Evolutionary conservation across 1,284 basidiomycete genomes (phyloP).

Genomic region (Amylostereum chailletii): DNA sequence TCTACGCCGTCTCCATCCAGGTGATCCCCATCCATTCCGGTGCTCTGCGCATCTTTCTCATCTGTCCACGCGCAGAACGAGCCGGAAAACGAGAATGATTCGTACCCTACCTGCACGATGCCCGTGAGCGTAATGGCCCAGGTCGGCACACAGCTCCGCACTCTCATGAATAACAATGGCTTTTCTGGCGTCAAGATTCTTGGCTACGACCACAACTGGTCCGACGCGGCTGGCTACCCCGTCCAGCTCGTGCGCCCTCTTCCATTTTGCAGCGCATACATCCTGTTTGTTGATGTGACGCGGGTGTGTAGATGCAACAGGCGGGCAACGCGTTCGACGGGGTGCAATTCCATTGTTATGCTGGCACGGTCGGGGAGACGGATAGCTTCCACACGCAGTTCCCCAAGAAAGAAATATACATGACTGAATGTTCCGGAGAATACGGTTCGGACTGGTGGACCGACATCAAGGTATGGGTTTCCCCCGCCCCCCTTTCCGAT

Average conservation of each 20-base stretch:
- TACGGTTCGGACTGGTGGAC: conserved; percentile 67
- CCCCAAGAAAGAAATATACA: conserved; percentile 40
- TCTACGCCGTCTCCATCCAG: conserved; percentile 39
- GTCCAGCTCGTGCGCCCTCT: conserved; percentile 30
- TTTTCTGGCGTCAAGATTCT: conserved; percentile 34
- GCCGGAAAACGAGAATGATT: conserved; percentile 34
- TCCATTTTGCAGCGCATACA: neutral
- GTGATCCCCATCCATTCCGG: conserved; percentile 14
- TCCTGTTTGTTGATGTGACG: neutral
- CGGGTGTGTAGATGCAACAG: conserved; percentile 33
- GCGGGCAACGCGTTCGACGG: conserved; percentile 36
- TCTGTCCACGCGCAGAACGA: conserved; percentile 31
- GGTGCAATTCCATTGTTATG: conserved; percentile 44
- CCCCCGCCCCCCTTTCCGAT: neutral
- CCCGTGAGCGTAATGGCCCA: conserved; percentile 30
- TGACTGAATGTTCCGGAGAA: conserved; percentile 43
- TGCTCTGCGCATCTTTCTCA: neutral
- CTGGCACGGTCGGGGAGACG: conserved; percentile 30
- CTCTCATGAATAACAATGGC: conserved; percentile 35
- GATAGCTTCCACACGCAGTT: conserved; percentile 34
- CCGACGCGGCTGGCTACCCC: conserved; percentile 37
- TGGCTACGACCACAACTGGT: conserved; percentile 45
- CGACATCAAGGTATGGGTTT: conserved; percentile 54
- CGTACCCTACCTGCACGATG: conserved; percentile 36
- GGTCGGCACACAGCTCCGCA: conserved; percentile 32